A percentile compares a stretch with the other conserved stretches of the same genome.
phyloP scores from a whole-genome alignment of 2,329 filamentous ascomycete genomes.

The Cladosporium sp. region DNA sequence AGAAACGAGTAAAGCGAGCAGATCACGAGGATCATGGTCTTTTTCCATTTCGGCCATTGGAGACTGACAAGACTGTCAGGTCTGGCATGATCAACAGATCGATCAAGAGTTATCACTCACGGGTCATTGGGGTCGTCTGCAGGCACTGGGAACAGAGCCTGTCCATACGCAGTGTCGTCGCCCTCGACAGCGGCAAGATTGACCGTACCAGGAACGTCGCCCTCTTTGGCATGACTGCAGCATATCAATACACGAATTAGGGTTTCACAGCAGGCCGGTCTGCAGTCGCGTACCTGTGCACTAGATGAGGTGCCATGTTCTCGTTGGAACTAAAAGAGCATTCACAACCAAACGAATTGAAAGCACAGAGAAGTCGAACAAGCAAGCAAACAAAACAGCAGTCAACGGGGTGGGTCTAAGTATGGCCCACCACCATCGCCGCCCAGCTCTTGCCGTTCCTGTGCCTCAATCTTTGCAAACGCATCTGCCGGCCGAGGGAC shows the following conservation, averaged over 20 bases:
- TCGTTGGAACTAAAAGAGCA: not conserved
- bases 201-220: conserved; percentile 54
- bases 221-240: conserved; percentile 52
- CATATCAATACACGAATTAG: not conserved
- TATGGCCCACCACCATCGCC: not conserved
- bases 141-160: conserved; percentile 58
- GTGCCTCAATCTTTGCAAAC: conserved; percentile 1
- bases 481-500: not conserved
- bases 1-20: conserved; percentile 56
- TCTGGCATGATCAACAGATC: not conserved
- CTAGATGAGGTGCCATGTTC: conserved; percentile 13
- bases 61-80: not conserved
- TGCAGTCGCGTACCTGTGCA: conserved; percentile 14
- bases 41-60: conserved; percentile 54
- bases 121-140: conserved; percentile 60
- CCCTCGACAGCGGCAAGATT: conserved; percentile 52
- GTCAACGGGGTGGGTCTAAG: not conserved
- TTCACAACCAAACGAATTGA: not conserved
- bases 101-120: conserved; percentile 23
- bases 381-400: not conserved
- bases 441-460: not conserved
- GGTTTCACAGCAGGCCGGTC: not conserved
- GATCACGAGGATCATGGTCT: conserved; percentile 53
- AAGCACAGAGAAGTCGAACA: not conserved
- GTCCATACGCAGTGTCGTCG: conserved; percentile 57